These are phyloP conservation scores for Colletotrichum trifolii DNA, from an alignment of 2,329 filamentous ascomycete species.

Conservation along the genomic window DNA sequence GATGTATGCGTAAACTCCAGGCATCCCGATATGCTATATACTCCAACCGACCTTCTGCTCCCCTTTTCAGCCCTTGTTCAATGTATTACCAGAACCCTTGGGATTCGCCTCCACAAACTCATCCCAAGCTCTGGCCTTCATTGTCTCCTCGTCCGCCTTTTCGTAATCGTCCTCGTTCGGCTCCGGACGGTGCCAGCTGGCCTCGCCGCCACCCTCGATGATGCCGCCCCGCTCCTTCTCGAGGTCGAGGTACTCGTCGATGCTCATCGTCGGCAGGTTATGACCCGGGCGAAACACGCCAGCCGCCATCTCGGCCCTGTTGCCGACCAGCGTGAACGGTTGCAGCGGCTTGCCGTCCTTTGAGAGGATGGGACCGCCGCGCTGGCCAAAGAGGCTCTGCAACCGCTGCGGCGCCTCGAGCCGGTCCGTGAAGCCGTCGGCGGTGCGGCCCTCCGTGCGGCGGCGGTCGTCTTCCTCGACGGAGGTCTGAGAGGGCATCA, in stretches of 20 bases:
- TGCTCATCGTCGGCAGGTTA: constrained; percentile 95
- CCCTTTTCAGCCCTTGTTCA: constrained; percentile 73
- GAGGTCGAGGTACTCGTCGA: constrained; percentile 97
- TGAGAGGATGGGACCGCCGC: constrained; percentile 78
- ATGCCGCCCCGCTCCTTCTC: constrained; percentile 87
- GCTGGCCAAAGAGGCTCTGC: constrained; percentile 54
- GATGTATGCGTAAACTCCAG: constrained; percentile 19
- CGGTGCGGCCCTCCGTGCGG: constrained; percentile 44
- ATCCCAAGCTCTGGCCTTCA: constrained; percentile 96
- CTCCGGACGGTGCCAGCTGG: constrained; percentile 74
- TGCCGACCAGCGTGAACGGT: constrained; percentile 88
- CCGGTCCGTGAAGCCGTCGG: constrained; percentile 74
- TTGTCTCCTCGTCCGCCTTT: constrained; percentile 88
- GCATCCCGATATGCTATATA: constrained; percentile 9
- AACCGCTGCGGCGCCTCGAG: constrained; percentile 74
- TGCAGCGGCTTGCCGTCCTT: constrained; percentile 85
- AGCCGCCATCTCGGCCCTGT: constrained; percentile 77
- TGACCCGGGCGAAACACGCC: constrained; percentile 92
- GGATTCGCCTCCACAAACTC: constrained; percentile 93
- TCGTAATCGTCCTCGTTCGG: constrained; percentile 91
- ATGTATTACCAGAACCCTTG: constrained; percentile 82
- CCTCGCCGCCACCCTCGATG: constrained; percentile 88
- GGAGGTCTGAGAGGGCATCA: constrained; percentile 55
- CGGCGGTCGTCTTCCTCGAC: constrained; percentile 59
- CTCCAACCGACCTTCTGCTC: constrained; percentile 13